Percentiles rank a stretch among this genome's conserved stretches.
Conservation (phyloP, 352 stramenopile genomes). For the Phytophthora tubulina region DNA sequence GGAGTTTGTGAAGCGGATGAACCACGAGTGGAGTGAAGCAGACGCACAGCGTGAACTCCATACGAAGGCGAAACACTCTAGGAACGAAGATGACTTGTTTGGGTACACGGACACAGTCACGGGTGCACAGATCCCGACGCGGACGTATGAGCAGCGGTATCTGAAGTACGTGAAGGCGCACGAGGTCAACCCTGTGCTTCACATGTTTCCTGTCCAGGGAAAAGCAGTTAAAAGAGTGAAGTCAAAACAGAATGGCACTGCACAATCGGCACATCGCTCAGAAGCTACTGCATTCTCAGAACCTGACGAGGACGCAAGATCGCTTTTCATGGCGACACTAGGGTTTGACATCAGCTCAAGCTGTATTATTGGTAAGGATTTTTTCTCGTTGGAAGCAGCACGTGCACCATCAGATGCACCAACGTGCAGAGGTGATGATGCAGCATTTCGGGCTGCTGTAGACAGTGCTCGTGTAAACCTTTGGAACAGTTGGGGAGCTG, state of each 20-base stretch:
- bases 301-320: not conserved
- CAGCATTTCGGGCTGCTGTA: constrained; percentile 33
- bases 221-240: not conserved
- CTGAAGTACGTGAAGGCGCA: constrained; percentile 47
- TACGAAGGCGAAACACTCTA: constrained; percentile 45
- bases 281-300: not conserved
- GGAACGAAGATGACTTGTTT: constrained; percentile 50
- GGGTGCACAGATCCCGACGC: constrained; percentile 38
- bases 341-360: constrained; percentile 54
- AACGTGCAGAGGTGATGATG: constrained; percentile 17
- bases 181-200: constrained; percentile 50
- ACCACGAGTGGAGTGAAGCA: constrained; percentile 54
- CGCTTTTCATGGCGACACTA: constrained; percentile 32
- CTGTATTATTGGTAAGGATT: constrained; percentile 50
- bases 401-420: not conserved
- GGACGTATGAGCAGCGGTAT: constrained; percentile 63
- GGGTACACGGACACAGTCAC: constrained; percentile 66
- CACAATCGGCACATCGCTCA: not conserved
- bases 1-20: constrained; percentile 59
- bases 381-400: constrained; percentile 34
- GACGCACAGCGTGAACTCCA: constrained; percentile 51
- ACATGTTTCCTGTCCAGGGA: constrained; percentile 26
- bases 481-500: constrained; percentile 35
- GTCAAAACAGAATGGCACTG: not conserved
- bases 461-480: constrained; percentile 31